phyloP scores from a whole-genome alignment of 1,284 basidiomycete species.

The Ustilago shanxiensis region DNA sequence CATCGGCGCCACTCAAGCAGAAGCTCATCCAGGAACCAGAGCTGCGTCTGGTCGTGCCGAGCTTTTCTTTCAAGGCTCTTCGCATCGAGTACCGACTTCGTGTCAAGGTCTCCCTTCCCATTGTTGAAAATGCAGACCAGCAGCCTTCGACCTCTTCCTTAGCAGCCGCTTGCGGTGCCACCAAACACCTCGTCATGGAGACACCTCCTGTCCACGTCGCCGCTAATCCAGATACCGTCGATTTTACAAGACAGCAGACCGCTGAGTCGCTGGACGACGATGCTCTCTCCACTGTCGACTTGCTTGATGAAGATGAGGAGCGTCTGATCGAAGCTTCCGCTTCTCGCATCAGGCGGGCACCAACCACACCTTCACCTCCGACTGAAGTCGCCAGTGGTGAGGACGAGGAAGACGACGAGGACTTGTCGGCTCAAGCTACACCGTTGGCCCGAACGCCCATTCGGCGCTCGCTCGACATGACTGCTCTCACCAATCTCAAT shows the following conservation, averaged over 20 bases:
- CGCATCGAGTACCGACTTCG: constrained; percentile 47
- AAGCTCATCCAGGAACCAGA: constrained; percentile 40
- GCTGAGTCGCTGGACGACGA: constrained; percentile 40
- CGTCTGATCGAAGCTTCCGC: constrained; percentile 34
- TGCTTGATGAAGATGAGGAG: constrained; percentile 51
- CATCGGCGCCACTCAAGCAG: constrained; percentile 37
- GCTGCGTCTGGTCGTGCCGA: constrained; percentile 45
- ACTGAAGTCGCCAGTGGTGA: constrained; percentile 1
- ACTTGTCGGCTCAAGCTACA: constrained; percentile 46
- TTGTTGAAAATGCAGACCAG: neutral
- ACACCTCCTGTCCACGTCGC: constrained; percentile 50
- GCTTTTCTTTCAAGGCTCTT: constrained; percentile 52
- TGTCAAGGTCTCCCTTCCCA: constrained; percentile 36
- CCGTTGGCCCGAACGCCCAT: constrained; percentile 43
- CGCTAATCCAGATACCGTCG: constrained; percentile 50
- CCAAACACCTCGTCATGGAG: constrained; percentile 31
- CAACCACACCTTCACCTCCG: neutral
- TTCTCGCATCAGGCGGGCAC: constrained; percentile 14
- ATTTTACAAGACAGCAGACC: constrained; percentile 37
- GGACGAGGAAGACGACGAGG: constrained; percentile 29
- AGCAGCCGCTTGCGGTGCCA: neutral
- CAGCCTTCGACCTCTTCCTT: constrained; percentile 4
- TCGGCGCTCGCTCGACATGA: constrained; percentile 42
- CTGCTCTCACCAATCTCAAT: constrained; percentile 15
- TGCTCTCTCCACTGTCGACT: constrained; percentile 33